Percentiles rank a stretch among this genome's conserved stretches.
phyloP scores from a whole-genome alignment of 1,139 yeast species.

The Ogataea hybrid region DNA sequence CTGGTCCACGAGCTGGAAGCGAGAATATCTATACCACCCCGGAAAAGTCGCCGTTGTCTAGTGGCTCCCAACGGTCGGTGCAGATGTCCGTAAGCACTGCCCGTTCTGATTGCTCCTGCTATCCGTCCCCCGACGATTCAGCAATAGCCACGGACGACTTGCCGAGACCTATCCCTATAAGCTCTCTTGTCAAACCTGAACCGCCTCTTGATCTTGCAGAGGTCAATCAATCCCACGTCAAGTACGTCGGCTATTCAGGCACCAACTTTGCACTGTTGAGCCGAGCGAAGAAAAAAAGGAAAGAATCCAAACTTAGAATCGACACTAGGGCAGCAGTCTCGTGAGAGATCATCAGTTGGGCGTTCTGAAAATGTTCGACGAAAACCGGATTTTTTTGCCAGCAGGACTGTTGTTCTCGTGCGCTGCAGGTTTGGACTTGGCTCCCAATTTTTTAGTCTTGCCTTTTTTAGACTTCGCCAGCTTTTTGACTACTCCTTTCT shows the following conservation, averaged over 20 bases:
- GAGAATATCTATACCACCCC: slow-evolving; percentile 1
- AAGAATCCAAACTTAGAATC: neutral
- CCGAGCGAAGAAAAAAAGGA: neutral
- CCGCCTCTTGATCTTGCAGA: slow-evolving; percentile 6
- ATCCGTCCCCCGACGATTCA: slow-evolving; percentile 16
- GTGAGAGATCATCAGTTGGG: slow-evolving; percentile 1
- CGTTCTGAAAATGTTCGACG: slow-evolving; percentile 17
- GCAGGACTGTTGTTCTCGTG: slow-evolving; percentile 1
- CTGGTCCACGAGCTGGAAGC: neutral
- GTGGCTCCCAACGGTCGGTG: neutral
- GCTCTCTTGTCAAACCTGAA: neutral
- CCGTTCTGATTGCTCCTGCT: neutral
- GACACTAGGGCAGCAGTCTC: neutral
- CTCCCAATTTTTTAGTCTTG: slow-evolving; percentile 3
- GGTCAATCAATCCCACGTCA: slow-evolving; percentile 2
- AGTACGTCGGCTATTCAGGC: slow-evolving; percentile 8
- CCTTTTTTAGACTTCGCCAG: slow-evolving; percentile 8
- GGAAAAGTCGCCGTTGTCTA: neutral
- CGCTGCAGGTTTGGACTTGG: slow-evolving; percentile 3
- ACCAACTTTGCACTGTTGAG: slow-evolving; percentile 3
- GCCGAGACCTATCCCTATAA: slow-evolving; percentile 16
- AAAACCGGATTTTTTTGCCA: slow-evolving; percentile 17
- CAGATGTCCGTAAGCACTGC: too few relatives aligned
- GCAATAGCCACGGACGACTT: slow-evolving; percentile 11
- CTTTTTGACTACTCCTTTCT: slow-evolving; percentile 6